Conservation (phyloP, 1,284 basidiomycete genomes). For the Tausonia pullulans region DNA sequence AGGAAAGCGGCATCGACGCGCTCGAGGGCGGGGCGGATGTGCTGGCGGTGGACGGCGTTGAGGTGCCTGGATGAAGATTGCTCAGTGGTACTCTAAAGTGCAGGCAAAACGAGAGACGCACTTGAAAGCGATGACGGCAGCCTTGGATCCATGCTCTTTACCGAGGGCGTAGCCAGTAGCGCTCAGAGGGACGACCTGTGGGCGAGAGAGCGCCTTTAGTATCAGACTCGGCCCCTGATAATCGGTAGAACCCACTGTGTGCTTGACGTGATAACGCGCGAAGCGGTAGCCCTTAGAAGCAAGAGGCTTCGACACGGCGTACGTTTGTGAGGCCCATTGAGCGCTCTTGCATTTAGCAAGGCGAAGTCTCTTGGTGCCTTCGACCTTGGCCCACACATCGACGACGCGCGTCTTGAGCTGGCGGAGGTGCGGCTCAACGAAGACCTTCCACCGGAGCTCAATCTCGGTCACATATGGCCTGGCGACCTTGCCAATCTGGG, state of each 20-base stretch:
- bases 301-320: no score
- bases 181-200: no score
- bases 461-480: not conserved
- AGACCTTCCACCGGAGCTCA: slow-evolving; percentile 5
- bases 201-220: no score
- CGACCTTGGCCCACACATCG: not conserved
- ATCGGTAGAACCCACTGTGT: no score
- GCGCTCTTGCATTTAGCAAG: no score
- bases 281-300: no score
- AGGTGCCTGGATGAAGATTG: no score
- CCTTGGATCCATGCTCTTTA: slow-evolving; percentile 4
- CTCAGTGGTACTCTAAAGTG: no score
- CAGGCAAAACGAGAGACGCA: not conserved
- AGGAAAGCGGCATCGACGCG: not conserved
- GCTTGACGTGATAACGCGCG: no score
- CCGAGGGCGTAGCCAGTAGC: not conserved
- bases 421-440: slow-evolving; percentile 10
- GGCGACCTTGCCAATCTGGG: not conserved
- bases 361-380: not conserved
- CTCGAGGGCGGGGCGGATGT: slow-evolving; percentile 4
- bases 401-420: not conserved
- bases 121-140: not conserved
- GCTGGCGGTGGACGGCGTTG: not conserved
- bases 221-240: no score
- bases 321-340: no score